Evolutionary conservation across 352 stramenopile genomes (phyloP), one percentile per base, ranked within the genome.

Genomic region (Globisporangium abappressorium): DNA sequence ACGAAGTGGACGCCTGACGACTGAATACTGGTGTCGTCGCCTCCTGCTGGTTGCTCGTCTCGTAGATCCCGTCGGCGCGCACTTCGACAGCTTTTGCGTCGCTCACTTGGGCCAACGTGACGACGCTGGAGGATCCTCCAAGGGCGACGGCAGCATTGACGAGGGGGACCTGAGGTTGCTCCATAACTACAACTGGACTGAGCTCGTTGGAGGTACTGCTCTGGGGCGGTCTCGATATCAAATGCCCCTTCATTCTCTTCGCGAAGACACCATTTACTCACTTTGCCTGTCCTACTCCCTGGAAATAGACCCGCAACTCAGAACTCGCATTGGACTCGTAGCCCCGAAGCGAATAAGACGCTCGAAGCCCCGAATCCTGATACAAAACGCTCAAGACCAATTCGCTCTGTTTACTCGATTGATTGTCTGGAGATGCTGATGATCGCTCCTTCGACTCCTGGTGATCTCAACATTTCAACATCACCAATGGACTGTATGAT

Each of bases 31-130:
- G 7, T 3, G 15, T 49, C 41, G 15, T 2, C 2, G 8, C 30
- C 20, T 63, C 34, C 18, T 43, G 58, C 26, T 68, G 51, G 41
- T 68, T 68, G 53, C 53, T 68, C 26, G 24, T 63, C 15, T 47
- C 36, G 54, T 57, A 68, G 63, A 68, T 68, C 24, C 36, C 53
- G 38, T 62, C 28, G 8, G 63, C 38, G 11, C 54, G 38, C 63
- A 62, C 63, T 57, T 68, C 63, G 36, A 63, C 18, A 3, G 54
- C 28, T 26, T 62, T 68, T 3, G 7, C 12, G 36, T 30, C n/a
- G n/a, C n/a, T 51, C 15, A 28, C 47, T 22, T 38, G 30, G 1
- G 18, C 12, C 56, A 61, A 15, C 30, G 56, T 30, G 56, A 61
- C 41, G 15, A 49, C 15, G 41, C 41, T 49, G 15, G 41, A 22